Conservation (phyloP, 2,329 filamentous ascomycete genomes). For the Fusarium dimerum region DNA sequence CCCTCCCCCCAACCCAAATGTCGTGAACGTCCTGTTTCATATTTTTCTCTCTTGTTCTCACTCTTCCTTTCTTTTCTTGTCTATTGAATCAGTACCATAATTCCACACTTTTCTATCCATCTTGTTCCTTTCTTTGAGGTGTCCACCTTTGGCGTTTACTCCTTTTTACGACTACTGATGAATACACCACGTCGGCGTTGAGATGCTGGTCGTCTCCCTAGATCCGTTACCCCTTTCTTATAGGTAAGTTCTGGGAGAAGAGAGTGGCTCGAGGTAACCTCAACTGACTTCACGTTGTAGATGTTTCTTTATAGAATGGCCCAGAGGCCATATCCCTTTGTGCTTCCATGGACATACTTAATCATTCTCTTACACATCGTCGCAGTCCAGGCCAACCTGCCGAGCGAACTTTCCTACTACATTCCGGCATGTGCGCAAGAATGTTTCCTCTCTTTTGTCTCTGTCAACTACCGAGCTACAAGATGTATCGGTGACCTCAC, state of each 20-base stretch:
- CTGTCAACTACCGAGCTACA: constrained; percentile 54
- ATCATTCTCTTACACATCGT: constrained; percentile 30
- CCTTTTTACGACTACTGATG: constrained; percentile 24
- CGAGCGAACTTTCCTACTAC: constrained; percentile 41
- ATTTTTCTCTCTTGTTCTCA: constrained; percentile 17
- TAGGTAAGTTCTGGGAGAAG: constrained; percentile 21
- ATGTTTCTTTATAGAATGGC: constrained; percentile 48
- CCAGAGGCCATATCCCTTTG: constrained; percentile 32
- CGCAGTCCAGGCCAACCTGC: constrained; percentile 33
- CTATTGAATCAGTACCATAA: neutral
- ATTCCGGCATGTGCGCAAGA: constrained; percentile 60
- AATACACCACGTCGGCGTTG: constrained; percentile 35
- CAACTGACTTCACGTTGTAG: constrained; percentile 23
- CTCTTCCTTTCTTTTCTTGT: constrained; percentile 9
- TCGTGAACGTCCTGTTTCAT: constrained; percentile 15
- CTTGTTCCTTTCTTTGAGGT: constrained; percentile 4
- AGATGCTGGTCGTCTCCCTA: constrained; percentile 40
- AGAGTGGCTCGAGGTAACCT: neutral
- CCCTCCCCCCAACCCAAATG: neutral
- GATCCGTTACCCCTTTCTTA: constrained; percentile 24
- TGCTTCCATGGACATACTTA: constrained; percentile 36
- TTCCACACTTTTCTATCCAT: neutral
- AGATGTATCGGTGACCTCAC: constrained; percentile 52
- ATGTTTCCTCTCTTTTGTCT: constrained; percentile 65
- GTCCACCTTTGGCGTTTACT: constrained; percentile 2